Evolutionary conservation across 192 early-diverging fungal genomes (phyloP).

Genomic region (Hyaloraphidium curvatum): DNA sequence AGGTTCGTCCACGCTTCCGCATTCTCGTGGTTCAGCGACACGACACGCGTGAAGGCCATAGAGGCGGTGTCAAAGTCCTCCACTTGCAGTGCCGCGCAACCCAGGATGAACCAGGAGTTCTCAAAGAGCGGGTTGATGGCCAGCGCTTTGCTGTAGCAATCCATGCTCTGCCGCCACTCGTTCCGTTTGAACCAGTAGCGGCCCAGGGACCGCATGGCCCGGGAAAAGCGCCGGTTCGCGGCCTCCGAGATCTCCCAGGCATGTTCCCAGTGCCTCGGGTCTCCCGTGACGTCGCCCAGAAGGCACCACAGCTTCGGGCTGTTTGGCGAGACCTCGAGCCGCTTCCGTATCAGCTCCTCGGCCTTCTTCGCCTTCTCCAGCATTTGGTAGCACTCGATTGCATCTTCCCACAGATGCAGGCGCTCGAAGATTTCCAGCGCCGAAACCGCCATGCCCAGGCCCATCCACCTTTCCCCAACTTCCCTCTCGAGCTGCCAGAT

Average conservation of each 20-base stretch:
- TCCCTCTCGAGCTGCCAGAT: constrained; percentile 95
- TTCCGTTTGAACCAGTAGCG: constrained; percentile 47
- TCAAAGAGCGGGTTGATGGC: constrained; percentile 86
- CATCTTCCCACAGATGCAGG: constrained; percentile 91
- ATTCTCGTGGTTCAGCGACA: constrained; percentile 52
- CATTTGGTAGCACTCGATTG: constrained; percentile 68
- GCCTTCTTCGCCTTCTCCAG: constrained; percentile 74
- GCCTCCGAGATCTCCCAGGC: constrained; percentile 87
- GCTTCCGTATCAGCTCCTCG: constrained; percentile 50
- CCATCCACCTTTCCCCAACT: constrained; percentile 62
- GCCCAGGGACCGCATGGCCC: constrained; percentile 90
- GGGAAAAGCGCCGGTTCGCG: constrained; percentile 54
- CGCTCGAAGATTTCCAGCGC: constrained; percentile 89
- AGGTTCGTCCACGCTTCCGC: constrained; percentile 97
- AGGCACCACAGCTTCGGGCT: constrained; percentile 75
- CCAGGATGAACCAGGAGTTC: constrained; percentile 88
- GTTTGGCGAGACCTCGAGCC: constrained; percentile 38
- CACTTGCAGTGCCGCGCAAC: constrained; percentile 73
- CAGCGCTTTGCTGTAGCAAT: constrained; percentile 64
- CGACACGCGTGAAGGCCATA: constrained; percentile 54
- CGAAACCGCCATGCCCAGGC: constrained; percentile 70
- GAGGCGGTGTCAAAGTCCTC: constrained; percentile 56
- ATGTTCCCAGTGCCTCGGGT: constrained; percentile 58
- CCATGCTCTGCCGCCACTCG: constrained; percentile 41
- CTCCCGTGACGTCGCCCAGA: constrained; percentile 64